Percentiles rank a stretch among this genome's conserved stretches.
Conservation (phyloP, 2,329 filamentous ascomycete genomes). For the Chalara sp. region DNA sequence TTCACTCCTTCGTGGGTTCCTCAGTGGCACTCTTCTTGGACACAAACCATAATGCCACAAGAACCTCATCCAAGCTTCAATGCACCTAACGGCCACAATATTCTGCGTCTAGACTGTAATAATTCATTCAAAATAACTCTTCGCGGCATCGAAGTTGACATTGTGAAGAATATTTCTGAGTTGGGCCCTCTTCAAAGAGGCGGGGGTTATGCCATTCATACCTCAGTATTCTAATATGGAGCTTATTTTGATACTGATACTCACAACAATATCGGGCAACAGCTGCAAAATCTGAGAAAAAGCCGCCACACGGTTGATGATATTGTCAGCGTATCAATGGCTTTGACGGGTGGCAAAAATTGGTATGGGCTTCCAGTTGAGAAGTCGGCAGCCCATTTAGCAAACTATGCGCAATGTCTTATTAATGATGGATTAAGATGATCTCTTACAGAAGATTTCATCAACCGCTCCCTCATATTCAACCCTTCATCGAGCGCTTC, state of each 20-base stretch:
- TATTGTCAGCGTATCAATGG: background rate
- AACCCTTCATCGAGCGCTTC: too few relatives aligned
- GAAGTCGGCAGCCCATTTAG: background rate
- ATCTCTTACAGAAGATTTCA: too few relatives aligned
- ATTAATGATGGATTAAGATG: background rate
- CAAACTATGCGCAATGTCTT: background rate
- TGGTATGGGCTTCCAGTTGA: constrained; percentile 1
- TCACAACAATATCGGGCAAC: too few relatives aligned
- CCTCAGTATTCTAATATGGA: too few relatives aligned
- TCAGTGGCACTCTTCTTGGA: too few relatives aligned
- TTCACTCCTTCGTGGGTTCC: too few relatives aligned
- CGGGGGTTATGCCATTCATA: too few relatives aligned
- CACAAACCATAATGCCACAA: background rate
- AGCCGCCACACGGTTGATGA: background rate
- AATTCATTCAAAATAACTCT: background rate
- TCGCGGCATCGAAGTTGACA: background rate
- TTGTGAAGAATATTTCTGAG: too few relatives aligned
- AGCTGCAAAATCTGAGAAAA: background rate
- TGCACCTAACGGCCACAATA: background rate
- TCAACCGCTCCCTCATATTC: too few relatives aligned
- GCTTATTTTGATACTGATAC: too few relatives aligned
- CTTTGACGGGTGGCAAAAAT: background rate
- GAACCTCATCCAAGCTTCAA: background rate
- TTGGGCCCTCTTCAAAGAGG: too few relatives aligned
- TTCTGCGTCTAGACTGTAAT: background rate